Evolutionary conservation across 768 basidiomycete species (phyloP), one percentile per base, ranked within the genome.

Genomic region (Boletus rubescentipes): DNA sequence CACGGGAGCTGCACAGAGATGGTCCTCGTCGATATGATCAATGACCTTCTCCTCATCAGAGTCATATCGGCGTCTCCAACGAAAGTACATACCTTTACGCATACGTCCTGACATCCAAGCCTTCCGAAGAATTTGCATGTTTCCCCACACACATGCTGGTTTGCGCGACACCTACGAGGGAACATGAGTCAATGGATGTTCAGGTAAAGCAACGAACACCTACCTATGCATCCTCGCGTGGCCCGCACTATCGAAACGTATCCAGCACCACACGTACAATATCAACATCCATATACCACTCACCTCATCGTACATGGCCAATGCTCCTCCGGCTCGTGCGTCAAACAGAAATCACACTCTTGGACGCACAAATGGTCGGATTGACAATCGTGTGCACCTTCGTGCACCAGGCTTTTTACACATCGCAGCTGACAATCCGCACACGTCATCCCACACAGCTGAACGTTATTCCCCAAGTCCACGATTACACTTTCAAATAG

Each of bases 211-310:
- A 31, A 15, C 2, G 2, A 35, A 44, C 26, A 60, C 77, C 4
- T 63, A 84, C 84, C 82, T 73, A 57, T 85, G 84, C 10, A 68
- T 71, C 14, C 80, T 81, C 20, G 75, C 64, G 55, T 86, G 84
- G 0, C 84, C 85, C 30, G 82, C 83, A n/a, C 83, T 85, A 32
- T 23, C 0, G 2, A 4, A 10, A 43, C n/a, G 4, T 29, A 20
- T 16, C 50, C 11, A 49, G 44, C 14, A 48, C 16, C 29, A 30
- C 23, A 31, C 2, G n/a, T 6, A 39, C 4, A 29, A 4, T 2
- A 30, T n/a, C 9, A 20, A 4, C 46, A 51, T 26, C 4, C 9
- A 29, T 14, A 15, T 21, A 11, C 21, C 9, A 72, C 81, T 46
- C 60, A 84, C 83, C 70, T 72, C 57, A 78, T 72, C 15, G 77